Base-by-base conservation (phyloP, 2,329 filamentous ascomycete genomes). In the Thelonectria discophora region DNA sequence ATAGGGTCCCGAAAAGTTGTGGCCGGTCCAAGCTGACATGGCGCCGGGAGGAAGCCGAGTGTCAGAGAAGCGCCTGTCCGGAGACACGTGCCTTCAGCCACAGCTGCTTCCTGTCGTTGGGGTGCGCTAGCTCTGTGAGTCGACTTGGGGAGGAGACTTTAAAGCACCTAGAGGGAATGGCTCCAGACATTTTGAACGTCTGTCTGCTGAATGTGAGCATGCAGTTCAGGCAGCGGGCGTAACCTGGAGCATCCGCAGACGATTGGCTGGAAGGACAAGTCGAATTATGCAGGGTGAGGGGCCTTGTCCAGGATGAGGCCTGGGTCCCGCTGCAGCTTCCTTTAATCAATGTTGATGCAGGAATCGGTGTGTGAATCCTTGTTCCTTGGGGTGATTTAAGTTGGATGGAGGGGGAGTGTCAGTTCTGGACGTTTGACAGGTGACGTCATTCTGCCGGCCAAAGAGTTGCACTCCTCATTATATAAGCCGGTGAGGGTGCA, bases 381-480 rank as follows among this genome's bases (percentile, higher is more conserved):
- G 54, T 37, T 37, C 39, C 17, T 18, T 21, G 9, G n/a, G 37
- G 48, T 55, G 43, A 20, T 39, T 39, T 47, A 17, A 40, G 42
- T 21, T 37, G 42, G 18, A 6, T 37, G 42, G 42, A 20, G 18
- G 42, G 39, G 54, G 34, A 50, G 37, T 32, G 9, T 56, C 37
- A 34, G 46, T 49, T 34, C 34, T 11, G 15, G 8, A 32, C 6
- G 32, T 30, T 30, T 21, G 17, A 12, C 34, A 11, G 21, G 37
- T 60, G 57, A 60, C 57, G 57, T 55, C 45, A 60, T 24, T 24
- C 10, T 21, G 18, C 17, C 18, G 2, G 42, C 21, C 9, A 17
- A 46, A 15, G 20, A 15, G 17, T 30, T 45, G 30, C 17, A 30
- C 13, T 34, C 34, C 18, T 27, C 20, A 40, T 51, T 40, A 51